These are phyloP conservation scores for Candida pini DNA, from an alignment of 805 yeast genomes.

Conservation along the genomic window DNA sequence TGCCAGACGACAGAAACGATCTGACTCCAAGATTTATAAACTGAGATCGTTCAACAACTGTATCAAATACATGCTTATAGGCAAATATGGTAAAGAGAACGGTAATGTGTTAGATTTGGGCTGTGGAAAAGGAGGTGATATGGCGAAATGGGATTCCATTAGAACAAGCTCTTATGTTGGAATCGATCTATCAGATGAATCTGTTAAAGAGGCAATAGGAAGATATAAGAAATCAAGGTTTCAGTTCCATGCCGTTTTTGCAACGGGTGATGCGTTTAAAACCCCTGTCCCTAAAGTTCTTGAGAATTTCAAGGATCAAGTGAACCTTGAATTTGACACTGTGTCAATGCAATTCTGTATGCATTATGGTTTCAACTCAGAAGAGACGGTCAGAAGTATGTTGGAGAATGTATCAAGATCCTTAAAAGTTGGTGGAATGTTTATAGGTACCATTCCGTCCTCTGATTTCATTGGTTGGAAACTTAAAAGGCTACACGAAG, in stretches of 20 bases:
- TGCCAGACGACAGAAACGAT: conserved; percentile 56
- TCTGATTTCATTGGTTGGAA: conserved; percentile 75
- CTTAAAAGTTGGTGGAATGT: conserved; percentile 75
- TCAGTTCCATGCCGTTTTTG: conserved; percentile 57
- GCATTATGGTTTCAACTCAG: conserved; percentile 92
- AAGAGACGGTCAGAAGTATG: conserved; percentile 67
- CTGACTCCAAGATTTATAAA: conserved; percentile 77
- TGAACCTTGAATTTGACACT: conserved; percentile 74
- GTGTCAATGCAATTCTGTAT: conserved; percentile 90
- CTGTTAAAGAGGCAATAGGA: conserved; percentile 76
- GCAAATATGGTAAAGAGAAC: conserved; percentile 53
- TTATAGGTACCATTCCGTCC: conserved; percentile 92
- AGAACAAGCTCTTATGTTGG: conserved; percentile 77
- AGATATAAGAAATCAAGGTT: conserved; percentile 53
- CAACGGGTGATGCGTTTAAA: conserved; percentile 90
- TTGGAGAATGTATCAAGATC: conserved; percentile 72
- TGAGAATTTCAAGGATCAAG: conserved; percentile 56
- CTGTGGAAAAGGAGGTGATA: conserved; percentile 98
- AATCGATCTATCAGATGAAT: conserved; percentile 84
- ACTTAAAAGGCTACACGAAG: conserved; percentile 44
- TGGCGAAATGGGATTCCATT: conserved; percentile 80
- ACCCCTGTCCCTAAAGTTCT: conserved; percentile 62
- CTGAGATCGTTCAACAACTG: conserved; percentile 88
- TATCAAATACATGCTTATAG: conserved; percentile 79
- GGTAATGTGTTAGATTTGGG: conserved; percentile 77